phyloP scores from a whole-genome alignment of 2,329 filamentous ascomycete species.

The Pseudopithomyces maydicus region DNA sequence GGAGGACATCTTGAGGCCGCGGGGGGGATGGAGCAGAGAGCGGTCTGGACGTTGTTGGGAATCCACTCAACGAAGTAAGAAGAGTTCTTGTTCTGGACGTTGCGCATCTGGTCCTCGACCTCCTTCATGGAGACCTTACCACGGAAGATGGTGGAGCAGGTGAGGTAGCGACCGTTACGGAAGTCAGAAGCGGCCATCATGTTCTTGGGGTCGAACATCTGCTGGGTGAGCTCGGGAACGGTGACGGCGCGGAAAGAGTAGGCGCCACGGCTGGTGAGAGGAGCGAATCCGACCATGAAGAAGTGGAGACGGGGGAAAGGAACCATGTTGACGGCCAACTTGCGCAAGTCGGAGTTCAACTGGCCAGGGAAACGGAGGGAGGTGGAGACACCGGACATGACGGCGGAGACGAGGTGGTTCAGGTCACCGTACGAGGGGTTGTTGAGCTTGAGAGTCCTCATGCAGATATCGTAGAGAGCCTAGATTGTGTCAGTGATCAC shows the following conservation, averaged over 20 bases:
- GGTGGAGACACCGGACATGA: constrained; percentile 99
- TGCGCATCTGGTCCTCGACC: constrained; percentile 99
- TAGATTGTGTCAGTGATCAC: constrained; percentile 31
- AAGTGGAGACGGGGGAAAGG: constrained; percentile 99
- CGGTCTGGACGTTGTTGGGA: constrained; percentile 99
- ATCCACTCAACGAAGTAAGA: constrained; percentile 99
- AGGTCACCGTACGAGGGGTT: constrained; percentile 99
- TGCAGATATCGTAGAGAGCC: constrained; percentile 99
- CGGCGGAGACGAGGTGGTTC: constrained; percentile 98
- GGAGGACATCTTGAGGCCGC: constrained; percentile 97
- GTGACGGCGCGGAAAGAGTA: constrained; percentile 97
- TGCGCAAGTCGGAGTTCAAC: constrained; percentile 99
- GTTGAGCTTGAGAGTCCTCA: constrained; percentile 98
- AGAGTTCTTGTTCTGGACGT: constrained; percentile 99
- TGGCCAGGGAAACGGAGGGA: constrained; percentile 99
- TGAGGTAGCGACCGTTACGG: constrained; percentile 99
- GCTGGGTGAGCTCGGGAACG: constrained; percentile 97
- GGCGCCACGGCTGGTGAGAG: constrained; percentile 89
- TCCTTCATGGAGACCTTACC: constrained; percentile 99
- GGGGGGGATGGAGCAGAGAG: constrained; percentile 98
- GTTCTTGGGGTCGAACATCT: constrained; percentile 99
- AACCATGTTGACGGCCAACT: constrained; percentile 99
- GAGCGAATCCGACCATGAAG: constrained; percentile 99
- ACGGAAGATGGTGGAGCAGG: constrained; percentile 99
- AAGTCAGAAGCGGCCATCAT: constrained; percentile 99